phyloP scores from a whole-genome alignment of 2,329 filamentous ascomycete species.

The Neopestalotiopsis sp. region DNA sequence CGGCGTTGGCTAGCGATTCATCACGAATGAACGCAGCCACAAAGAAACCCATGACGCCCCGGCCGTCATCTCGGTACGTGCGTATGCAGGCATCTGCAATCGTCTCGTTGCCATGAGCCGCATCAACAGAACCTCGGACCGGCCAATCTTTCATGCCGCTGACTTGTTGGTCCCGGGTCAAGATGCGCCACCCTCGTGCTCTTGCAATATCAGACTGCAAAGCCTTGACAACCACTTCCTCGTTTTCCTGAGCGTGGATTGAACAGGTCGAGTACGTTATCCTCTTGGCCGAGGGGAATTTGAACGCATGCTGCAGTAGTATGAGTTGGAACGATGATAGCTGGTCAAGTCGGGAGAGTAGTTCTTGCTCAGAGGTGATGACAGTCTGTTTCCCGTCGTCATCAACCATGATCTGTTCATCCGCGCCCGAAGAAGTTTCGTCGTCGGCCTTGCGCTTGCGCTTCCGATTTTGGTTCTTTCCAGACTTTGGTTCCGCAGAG shows the following conservation, averaged over 20 bases:
- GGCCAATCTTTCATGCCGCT: conserved; percentile 78
- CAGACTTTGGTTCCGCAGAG: conserved; percentile 45
- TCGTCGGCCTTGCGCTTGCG: conserved; percentile 49
- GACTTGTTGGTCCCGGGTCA: conserved; percentile 75
- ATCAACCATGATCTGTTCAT: conserved; percentile 50
- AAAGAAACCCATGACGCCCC: conserved; percentile 94
- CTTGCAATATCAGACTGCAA: conserved; percentile 71
- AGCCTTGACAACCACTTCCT: conserved; percentile 78
- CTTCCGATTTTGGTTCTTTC: conserved; percentile 45
- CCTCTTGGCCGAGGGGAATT: conserved; percentile 74
- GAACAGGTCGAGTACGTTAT: conserved; percentile 97
- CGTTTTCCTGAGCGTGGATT: conserved; percentile 85
- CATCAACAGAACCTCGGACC: conserved; percentile 63
- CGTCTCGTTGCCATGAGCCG: conserved; percentile 53
- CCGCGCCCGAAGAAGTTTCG: conserved; percentile 25
- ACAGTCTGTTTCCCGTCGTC: conserved; percentile 61
- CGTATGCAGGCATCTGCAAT: conserved; percentile 80
- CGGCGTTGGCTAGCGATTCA: conserved; percentile 22
- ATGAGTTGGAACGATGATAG: conserved; percentile 83
- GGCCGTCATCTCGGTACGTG: conserved; percentile 79
- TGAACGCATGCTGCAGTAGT: conserved; percentile 83
- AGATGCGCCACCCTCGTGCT: conserved; percentile 76
- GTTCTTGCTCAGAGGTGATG: conserved; percentile 58
- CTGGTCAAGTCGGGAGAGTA: conserved; percentile 70
- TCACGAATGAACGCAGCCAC: conserved; percentile 84